These are phyloP conservation scores for Trichoderma erinaceum DNA, from an alignment of 495 filamentous ascomycete genomes.

Conservation along the genomic window DNA sequence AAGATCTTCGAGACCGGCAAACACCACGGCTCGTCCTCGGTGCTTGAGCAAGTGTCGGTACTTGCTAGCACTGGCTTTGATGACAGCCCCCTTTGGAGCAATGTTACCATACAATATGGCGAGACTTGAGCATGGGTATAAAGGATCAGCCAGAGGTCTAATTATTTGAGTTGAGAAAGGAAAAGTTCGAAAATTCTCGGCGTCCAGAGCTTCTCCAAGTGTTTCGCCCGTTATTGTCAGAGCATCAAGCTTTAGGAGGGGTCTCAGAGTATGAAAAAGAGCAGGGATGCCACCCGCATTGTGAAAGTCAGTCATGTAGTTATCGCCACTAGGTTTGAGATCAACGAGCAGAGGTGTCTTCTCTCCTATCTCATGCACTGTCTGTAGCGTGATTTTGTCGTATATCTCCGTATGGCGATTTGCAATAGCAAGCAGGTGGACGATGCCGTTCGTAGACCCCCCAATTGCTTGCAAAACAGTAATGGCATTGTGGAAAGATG, in stretches of 20 bases:
- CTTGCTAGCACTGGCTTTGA: conserved; percentile 60
- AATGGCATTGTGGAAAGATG: conserved; percentile 63
- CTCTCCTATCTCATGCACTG: conserved; percentile 55
- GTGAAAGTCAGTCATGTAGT: conserved; percentile 70
- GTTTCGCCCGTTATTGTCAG: conserved; percentile 54
- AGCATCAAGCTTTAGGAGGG: conserved; percentile 52
- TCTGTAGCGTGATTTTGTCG: conserved; percentile 49
- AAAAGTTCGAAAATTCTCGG: conserved; percentile 38
- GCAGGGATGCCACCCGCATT: conserved; percentile 60
- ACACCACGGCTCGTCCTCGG: conserved; percentile 53
- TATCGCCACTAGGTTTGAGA: conserved; percentile 60
- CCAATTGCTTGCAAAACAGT: conserved; percentile 64
- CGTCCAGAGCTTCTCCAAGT: conserved; percentile 49
- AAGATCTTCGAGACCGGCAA: conserved; percentile 50
- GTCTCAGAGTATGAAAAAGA: conserved; percentile 49
- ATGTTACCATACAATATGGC: conserved; percentile 53
- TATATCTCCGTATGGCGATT: conserved; percentile 52
- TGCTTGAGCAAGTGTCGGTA: conserved; percentile 45
- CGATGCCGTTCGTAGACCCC: conserved; percentile 62
- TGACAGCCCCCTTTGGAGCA: conserved; percentile 46
- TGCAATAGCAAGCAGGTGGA: conserved; percentile 59
- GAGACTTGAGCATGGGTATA: conserved; percentile 51
- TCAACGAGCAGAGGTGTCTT: conserved; percentile 57
- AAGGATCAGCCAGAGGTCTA: conserved; percentile 44
- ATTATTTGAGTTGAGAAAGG: conserved; percentile 40